Conservation (phyloP, 352 stramenopile species). For the Peronospora belbahrii region DNA sequence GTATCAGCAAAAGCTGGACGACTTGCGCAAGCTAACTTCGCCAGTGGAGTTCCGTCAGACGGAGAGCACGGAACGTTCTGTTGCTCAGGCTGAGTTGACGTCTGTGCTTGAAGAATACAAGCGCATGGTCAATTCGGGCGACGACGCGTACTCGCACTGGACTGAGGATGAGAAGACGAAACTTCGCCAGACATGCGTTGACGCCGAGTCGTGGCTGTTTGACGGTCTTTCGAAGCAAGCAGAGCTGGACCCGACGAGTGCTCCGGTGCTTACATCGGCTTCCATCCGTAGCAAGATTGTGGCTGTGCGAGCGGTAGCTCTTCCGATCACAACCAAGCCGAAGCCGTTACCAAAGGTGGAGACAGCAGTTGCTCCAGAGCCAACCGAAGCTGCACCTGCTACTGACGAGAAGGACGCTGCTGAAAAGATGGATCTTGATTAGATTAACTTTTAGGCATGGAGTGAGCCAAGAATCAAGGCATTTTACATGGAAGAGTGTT, state of each 20-base stretch:
- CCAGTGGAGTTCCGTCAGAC: conserved; percentile 90
- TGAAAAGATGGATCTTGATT: conserved; percentile 86
- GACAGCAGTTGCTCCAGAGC: conserved; percentile 34
- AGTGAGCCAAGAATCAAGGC: no score
- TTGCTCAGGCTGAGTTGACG: conserved; percentile 87
- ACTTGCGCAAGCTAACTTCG: conserved; percentile 89
- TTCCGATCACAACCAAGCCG: conserved; percentile 95
- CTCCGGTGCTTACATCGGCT: conserved; percentile 88
- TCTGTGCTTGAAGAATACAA: conserved; percentile 92
- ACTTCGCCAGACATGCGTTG: conserved; percentile 85
- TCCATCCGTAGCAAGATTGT: conserved; percentile 88
- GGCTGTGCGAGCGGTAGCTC: conserved; percentile 82
- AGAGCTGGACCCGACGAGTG: conserved; percentile 67
- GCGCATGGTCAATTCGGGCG: conserved; percentile 89
- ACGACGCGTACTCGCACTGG: conserved; percentile 93
- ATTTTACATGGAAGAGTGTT: no score
- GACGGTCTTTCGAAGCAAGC: conserved; percentile 94
- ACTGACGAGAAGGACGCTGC: conserved; percentile 35
- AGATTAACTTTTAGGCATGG: no score
- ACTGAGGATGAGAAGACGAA: conserved; percentile 92
- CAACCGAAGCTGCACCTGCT: conserved; percentile 29
- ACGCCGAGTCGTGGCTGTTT: conserved; percentile 92
- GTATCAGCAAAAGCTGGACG: conserved; percentile 93
- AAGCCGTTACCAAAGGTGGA: conserved; percentile 86
- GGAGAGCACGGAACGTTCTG: conserved; percentile 87